phyloP scores from a whole-genome alignment of 768 basidiomycete genomes.

The Termitomyces bulborhizus region DNA sequence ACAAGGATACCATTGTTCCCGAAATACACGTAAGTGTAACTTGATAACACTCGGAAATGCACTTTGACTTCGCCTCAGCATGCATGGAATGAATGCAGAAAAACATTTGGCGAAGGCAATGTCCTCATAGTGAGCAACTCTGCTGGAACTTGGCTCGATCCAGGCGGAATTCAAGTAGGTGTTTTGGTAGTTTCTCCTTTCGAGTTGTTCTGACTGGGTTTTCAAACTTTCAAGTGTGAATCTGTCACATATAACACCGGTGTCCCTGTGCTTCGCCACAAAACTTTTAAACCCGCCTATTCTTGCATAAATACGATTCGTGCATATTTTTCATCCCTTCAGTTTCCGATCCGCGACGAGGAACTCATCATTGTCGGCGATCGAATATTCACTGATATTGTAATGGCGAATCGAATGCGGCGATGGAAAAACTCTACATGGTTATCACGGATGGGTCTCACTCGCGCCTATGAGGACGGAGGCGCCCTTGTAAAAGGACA shows the following conservation, averaged over 20 bases:
- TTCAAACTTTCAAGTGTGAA: constrained; percentile 57
- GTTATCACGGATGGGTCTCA: constrained; percentile 10
- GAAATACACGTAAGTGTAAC: constrained; percentile 53
- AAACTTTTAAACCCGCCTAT: constrained; percentile 72
- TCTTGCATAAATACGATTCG: constrained; percentile 69
- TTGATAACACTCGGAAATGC: neutral
- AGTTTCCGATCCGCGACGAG: constrained; percentile 47
- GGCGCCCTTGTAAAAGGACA: constrained; percentile 22
- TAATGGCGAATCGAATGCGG: constrained; percentile 76
- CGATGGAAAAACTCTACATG: constrained; percentile 10
- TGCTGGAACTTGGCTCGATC: constrained; percentile 74
- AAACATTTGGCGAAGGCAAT: constrained; percentile 69
- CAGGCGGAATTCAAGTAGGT: constrained; percentile 73
- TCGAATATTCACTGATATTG: constrained; percentile 85
- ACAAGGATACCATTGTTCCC: constrained; percentile 70
- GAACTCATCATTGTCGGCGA: constrained; percentile 86
- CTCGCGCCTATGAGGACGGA: constrained; percentile 20
- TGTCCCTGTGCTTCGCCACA: constrained; percentile 80
- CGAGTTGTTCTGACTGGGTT: neutral
- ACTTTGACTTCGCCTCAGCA: constrained; percentile 34
- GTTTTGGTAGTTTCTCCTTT: neutral
- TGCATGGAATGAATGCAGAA: constrained; percentile 69
- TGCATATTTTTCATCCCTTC: constrained; percentile 64
- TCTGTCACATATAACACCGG: constrained; percentile 71
- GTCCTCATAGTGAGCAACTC: constrained; percentile 94